A percentile compares a stretch with the other conserved stretches of the same genome.
Evolutionary conservation across 257 asterid genomes (phyloP).

Genomic region (Salvia rosmarinus): DNA sequence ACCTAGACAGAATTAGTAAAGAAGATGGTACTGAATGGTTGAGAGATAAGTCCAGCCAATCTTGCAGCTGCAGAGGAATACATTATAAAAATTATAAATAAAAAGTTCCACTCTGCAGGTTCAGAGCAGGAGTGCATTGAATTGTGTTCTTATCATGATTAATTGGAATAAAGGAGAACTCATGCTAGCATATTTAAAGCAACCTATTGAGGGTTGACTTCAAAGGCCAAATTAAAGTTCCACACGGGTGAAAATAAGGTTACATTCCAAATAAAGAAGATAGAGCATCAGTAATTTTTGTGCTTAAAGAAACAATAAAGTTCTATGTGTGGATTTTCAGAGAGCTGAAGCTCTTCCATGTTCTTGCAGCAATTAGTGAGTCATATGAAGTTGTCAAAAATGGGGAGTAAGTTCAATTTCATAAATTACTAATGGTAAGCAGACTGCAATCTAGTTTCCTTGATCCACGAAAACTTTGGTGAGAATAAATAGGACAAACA

Average conservation of each 20-base stretch:
- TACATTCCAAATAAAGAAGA: slow-evolving; percentile 17
- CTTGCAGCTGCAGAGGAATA: slow-evolving; percentile 70
- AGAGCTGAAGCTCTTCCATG: slow-evolving; percentile 24
- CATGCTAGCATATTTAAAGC: slow-evolving; percentile 18
- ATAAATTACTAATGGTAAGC: background rate
- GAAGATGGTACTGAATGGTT: slow-evolving; percentile 95
- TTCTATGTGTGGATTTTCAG: slow-evolving; percentile 11
- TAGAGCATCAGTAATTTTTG: slow-evolving; percentile 1
- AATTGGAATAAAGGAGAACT: background rate
- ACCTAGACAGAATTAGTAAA: slow-evolving; percentile 88
- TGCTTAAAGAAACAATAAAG: slow-evolving; percentile 11
- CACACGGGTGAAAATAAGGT: slow-evolving; percentile 21
- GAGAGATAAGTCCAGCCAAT: slow-evolving; percentile 97
- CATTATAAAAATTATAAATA: slow-evolving; percentile 10
- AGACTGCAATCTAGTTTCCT: slow-evolving; percentile 11
- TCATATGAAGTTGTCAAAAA: slow-evolving; percentile 12
- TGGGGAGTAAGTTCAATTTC: background rate
- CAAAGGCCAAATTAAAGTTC: slow-evolving; percentile 4
- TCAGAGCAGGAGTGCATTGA: slow-evolving; percentile 14
- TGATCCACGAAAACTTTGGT: slow-evolving; percentile 20
- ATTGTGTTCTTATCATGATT: slow-evolving; percentile 3
- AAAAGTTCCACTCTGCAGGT: slow-evolving; percentile 25
- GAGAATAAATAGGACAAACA: slow-evolving; percentile 8
- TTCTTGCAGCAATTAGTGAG: slow-evolving; percentile 3
- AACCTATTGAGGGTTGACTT: slow-evolving; percentile 10